Conservation (phyloP, 192 early-diverging fungal species). For the Haplosporangium gracile region DNA sequence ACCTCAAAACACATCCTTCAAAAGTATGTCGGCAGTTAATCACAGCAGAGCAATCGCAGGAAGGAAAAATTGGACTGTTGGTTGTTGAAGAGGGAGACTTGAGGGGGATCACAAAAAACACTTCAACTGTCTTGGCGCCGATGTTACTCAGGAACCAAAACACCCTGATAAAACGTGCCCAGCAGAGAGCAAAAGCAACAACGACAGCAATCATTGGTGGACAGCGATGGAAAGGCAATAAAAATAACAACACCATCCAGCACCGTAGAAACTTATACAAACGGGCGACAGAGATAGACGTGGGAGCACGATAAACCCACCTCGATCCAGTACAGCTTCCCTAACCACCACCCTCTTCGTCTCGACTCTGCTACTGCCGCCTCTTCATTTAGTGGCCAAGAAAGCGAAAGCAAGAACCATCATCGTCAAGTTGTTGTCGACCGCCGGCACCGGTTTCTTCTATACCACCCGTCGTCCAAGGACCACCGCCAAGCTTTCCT, state of each 20-base stretch:
- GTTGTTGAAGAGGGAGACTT: too few relatives aligned
- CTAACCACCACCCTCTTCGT: background rate
- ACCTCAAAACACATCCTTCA: background rate
- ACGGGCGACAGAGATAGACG: too few relatives aligned
- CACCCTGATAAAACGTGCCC: background rate
- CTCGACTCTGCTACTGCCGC: background rate
- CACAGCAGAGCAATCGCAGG: background rate
- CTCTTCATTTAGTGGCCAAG: slow-evolving; percentile 72
- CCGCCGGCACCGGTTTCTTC: slow-evolving; percentile 94
- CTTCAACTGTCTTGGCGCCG: background rate
- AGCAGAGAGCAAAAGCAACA: background rate
- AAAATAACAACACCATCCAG: too few relatives aligned
- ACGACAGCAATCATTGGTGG: background rate
- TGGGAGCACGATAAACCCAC: too few relatives aligned
- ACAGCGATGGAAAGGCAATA: background rate
- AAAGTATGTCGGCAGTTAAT: background rate
- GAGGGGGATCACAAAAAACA: too few relatives aligned
- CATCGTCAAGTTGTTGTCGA: slow-evolving; percentile 87
- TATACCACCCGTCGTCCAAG: slow-evolving; percentile 86
- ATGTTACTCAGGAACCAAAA: background rate
- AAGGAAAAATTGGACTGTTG: background rate
- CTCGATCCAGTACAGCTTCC: background rate
- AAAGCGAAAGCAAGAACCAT: slow-evolving; percentile 89
- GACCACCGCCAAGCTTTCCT: slow-evolving; percentile 83
- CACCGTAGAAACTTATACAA: too few relatives aligned